Evolutionary conservation across 352 stramenopile genomes (phyloP).

Genomic region (Hyaloperonospora arabidopsidis): DNA sequence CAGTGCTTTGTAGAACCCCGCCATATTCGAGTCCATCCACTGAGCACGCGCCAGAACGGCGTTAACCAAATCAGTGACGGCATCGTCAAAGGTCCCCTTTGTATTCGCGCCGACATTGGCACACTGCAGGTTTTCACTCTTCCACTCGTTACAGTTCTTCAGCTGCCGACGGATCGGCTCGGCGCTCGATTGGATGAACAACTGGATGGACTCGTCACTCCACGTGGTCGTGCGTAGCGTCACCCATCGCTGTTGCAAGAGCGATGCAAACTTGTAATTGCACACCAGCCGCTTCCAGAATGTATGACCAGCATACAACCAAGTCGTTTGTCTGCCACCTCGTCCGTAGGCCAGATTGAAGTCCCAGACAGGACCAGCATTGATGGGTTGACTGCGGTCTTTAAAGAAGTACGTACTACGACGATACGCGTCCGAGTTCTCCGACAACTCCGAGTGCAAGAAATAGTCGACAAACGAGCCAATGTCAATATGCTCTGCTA

Average conservation of each 20-base stretch:
- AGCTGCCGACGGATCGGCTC: conserved; percentile 44
- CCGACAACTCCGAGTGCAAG: conserved; percentile 54
- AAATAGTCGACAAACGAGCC: conserved; percentile 70
- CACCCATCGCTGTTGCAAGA: conserved; percentile 49
- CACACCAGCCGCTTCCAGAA: conserved; percentile 61
- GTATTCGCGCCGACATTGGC: conserved; percentile 34
- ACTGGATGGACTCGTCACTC: conserved; percentile 43
- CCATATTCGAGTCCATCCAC: conserved; percentile 51
- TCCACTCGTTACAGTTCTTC: conserved; percentile 38
- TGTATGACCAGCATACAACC: conserved; percentile 45
- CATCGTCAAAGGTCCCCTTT: conserved; percentile 33
- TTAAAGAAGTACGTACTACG: conserved; percentile 69
- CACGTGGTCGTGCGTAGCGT: conserved; percentile 36
- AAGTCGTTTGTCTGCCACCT: conserved; percentile 32
- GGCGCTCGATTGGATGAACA: conserved; percentile 33
- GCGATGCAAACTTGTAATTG: conserved; percentile 63
- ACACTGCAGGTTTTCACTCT: conserved; percentile 45
- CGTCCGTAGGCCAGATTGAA: conserved; percentile 60
- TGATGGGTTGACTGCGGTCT: conserved; percentile 51
- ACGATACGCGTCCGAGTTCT: conserved; percentile 55
- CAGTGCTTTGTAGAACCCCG: conserved; percentile 34
- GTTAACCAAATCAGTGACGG: conserved; percentile 28
- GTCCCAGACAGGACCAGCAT: conserved; percentile 62
- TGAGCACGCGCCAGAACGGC: conserved; percentile 30
- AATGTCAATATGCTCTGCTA: conserved; percentile 51